Base-by-base conservation (phyloP, 225 moss, liverwort and hornwort genomes). In the Sphagnum tenellum region DNA sequence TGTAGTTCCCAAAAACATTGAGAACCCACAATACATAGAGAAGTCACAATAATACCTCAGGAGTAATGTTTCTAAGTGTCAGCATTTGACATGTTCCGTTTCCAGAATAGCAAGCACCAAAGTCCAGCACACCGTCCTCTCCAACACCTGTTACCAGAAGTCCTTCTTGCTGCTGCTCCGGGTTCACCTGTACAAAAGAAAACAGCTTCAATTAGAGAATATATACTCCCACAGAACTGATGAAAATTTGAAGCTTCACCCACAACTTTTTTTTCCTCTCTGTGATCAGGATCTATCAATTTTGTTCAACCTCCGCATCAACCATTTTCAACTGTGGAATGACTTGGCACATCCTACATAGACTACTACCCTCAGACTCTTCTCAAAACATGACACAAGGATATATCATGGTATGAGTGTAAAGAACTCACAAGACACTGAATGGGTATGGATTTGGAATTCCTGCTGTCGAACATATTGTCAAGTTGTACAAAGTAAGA, bases 21-120 rank as follows among this genome's bases (percentile, higher is more conserved):
- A 48, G 48, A 45, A 12, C 1, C 8, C 3, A 53, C 3, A 71
- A 55, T 14, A 57, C 3, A 10, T 52, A 47, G 12, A 47, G 46
- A 29, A 56, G 44, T 58, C 55, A 29, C 12, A 10, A 57, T 5
- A 49, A 56, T 73, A 88, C 93, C 93, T 94, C 93, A 64, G 86
- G 93, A 44, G 93, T 94, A 12, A 94, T 88, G 70, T 94, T 94
- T 73, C 93, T 79, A 65, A 94, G 88, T 44, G 90, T 90, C 79
- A 94, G 74, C 79, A 86, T 79, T 71, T 94, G 90, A 68, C 80
- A 86, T 62, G 90, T 86, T 71, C 88, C 86, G 72, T 88, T 90
- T 69, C 84, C 82, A 60, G 93, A 78, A 56, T 88, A 88, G 67
- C 90, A 94, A 65, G 90, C 84, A 71, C 86, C 88, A 75, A 90